phyloP scores from a whole-genome alignment of 2,329 filamentous ascomycete species.

The Fusarium incarnatum region DNA sequence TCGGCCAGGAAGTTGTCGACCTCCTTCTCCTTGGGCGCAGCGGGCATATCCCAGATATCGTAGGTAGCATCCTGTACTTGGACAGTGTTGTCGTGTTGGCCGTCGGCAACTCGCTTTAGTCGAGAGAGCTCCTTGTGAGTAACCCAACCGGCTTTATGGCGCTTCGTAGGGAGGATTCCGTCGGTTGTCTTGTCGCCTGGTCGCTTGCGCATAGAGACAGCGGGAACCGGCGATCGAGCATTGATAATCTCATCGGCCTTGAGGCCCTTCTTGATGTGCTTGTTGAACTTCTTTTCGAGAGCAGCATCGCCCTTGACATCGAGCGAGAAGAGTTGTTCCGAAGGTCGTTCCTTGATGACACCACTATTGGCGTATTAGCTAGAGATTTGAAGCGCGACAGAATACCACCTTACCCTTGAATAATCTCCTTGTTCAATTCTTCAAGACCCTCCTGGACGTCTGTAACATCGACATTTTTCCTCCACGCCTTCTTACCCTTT shows the following conservation, averaged over 20 bases:
- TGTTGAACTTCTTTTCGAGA: slow-evolving; percentile 72
- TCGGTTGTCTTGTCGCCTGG: slow-evolving; percentile 75
- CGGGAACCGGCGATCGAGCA: slow-evolving; percentile 82
- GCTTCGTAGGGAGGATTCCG: slow-evolving; percentile 79
- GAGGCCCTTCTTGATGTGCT: slow-evolving; percentile 79
- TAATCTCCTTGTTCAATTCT: slow-evolving; percentile 87
- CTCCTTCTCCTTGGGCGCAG: slow-evolving; percentile 53
- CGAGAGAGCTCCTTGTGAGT: slow-evolving; percentile 85
- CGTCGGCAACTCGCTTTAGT: slow-evolving; percentile 82
- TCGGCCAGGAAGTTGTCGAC: slow-evolving; percentile 72
- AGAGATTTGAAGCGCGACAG: neutral
- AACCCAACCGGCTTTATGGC: slow-evolving; percentile 81
- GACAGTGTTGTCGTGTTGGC: slow-evolving; percentile 68
- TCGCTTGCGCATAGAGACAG: slow-evolving; percentile 83
- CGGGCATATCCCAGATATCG: slow-evolving; percentile 78
- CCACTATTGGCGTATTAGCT: slow-evolving; percentile 67
- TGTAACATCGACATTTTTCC: slow-evolving; percentile 96
- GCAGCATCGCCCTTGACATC: slow-evolving; percentile 78
- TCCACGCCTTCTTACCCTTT: slow-evolving; percentile 98
- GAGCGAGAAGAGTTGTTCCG: slow-evolving; percentile 85
- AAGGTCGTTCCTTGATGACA: slow-evolving; percentile 83
- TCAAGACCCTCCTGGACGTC: slow-evolving; percentile 87
- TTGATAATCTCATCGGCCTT: slow-evolving; percentile 94
- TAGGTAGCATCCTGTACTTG: slow-evolving; percentile 72
- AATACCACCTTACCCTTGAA: slow-evolving; percentile 75